These are phyloP conservation scores for Crassisporium funariophilum DNA, from an alignment of 768 basidiomycete species.

Conservation along the genomic window DNA sequence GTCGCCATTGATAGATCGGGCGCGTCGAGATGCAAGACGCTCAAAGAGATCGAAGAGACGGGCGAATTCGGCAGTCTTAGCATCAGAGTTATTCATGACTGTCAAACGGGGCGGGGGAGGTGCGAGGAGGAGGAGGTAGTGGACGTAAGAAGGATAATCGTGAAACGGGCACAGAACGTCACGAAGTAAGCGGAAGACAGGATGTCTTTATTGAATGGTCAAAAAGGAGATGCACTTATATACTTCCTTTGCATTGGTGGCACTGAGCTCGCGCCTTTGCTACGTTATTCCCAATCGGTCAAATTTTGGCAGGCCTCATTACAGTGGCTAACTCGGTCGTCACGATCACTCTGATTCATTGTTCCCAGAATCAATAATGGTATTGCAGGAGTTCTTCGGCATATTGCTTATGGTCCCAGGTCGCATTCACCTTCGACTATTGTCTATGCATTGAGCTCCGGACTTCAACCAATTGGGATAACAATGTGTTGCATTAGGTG, in stretches of 20 bases:
- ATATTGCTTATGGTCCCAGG: too few relatives aligned
- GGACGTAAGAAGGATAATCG: constrained; percentile 1
- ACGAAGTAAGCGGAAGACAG: too few relatives aligned
- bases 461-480: too few relatives aligned
- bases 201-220: neutral
- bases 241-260: neutral
- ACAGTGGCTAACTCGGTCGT: neutral
- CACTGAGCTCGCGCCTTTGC: too few relatives aligned
- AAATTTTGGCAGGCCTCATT: neutral
- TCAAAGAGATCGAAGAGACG: constrained; percentile 57
- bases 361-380: too few relatives aligned
- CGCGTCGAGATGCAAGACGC: constrained; percentile 47
- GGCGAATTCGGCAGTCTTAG: constrained; percentile 53
- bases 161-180: too few relatives aligned
- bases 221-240: neutral
- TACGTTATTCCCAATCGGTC: neutral
- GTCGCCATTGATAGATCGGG: constrained; percentile 31
- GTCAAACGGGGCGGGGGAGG: constrained; percentile 4
- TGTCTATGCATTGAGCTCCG: too few relatives aligned
- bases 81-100: constrained; percentile 25
- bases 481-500: too few relatives aligned
- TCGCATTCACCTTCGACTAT: too few relatives aligned
- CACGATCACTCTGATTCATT: neutral
- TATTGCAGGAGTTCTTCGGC: too few relatives aligned
- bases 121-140: neutral